Evolutionary conservation across 139 green algal genomes (phyloP), one percentile per base, ranked within the genome.

Genomic region (Edaphochlamys debaryana): DNA sequence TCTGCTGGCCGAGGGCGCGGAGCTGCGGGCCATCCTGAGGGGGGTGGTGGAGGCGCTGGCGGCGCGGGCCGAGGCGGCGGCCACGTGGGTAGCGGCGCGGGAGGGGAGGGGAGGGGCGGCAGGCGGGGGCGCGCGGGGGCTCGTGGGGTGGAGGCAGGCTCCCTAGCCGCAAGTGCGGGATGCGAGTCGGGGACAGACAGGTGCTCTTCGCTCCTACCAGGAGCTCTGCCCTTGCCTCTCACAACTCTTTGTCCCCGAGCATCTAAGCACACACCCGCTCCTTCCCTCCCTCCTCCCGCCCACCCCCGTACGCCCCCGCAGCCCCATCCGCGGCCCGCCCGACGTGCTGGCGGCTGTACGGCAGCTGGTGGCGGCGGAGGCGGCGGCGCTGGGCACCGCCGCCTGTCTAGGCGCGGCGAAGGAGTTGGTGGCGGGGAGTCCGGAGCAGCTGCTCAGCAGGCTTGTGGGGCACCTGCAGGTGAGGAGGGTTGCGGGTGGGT

Each of bases 351-450:
- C 30, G 19, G 60, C 63, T 23, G 82, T 93, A 42, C 72, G 64
- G 38, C 80, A 90, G 58, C 56, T 93, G 67, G 87, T 93, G 34
- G 89, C 86, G 48, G 68, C 71, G 6, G 88, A 92, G 67, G 70
- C 69, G 7, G 40, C 34, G 22, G 82, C 81, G 1, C 68, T 86
- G 4, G 68, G 74, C 5, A 67, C 64, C 0, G 72, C 56, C 23
- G 69, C 86, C 23, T 87, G 79, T 48, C 64, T 90, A 30, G 79
- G 67, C 4, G 84, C 84, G 11, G 91, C 91, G 22, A n/a, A 82
- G 60, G 30, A 36, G 23, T 36, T 86, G n/a, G 54, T 92, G 66
- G 23, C 69, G 34, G 32, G 56, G 32, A 19, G 89, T 6, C 85
- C 89, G 7, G 76, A 92, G 17, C 72, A 63, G 56, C 87, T 92